phyloP scores from a whole-genome alignment of 192 early-diverging fungal species.

The Linnemannia schmuckeri region DNA sequence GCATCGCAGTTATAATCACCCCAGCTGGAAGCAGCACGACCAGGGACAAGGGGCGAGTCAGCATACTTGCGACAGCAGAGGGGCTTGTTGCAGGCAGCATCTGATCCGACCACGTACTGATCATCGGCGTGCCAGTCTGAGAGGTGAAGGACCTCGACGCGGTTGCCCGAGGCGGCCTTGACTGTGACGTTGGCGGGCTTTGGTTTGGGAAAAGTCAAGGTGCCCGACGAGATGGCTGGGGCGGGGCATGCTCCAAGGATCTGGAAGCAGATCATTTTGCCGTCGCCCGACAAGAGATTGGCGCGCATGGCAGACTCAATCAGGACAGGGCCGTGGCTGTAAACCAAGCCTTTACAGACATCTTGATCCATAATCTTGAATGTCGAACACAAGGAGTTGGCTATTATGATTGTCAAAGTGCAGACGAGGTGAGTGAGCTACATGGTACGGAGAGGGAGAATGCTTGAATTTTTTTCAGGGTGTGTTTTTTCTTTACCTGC shows the following conservation, averaged over 20 bases:
- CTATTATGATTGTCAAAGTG: neutral
- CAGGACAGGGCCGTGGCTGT: constrained; percentile 56
- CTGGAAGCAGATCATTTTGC: constrained; percentile 60
- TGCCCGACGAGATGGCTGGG: constrained; percentile 48
- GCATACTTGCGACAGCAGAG: constrained; percentile 63
- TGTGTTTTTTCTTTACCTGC: constrained; percentile 7
- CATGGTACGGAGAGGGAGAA: too few species aligned
- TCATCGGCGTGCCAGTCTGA: constrained; percentile 56
- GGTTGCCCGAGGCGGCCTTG: constrained; percentile 29
- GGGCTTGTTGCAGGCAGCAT: constrained; percentile 62
- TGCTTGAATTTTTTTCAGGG: neutral
- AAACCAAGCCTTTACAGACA: constrained; percentile 54
- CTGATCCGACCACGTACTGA: constrained; percentile 45
- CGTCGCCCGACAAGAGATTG: constrained; percentile 36
- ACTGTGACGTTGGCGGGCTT: constrained; percentile 46
- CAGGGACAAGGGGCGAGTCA: constrained; percentile 49
- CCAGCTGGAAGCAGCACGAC: constrained; percentile 41
- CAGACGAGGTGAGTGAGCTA: neutral
- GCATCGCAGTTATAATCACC: constrained; percentile 67
- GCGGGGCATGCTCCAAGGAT: constrained; percentile 57
- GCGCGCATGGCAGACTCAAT: constrained; percentile 45
- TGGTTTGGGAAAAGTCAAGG: constrained; percentile 58
- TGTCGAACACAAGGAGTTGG: neutral
- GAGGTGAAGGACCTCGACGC: constrained; percentile 60
- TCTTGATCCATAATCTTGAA: constrained; percentile 11